A percentile compares a stretch with the other conserved stretches of the same genome.
These are phyloP conservation scores for Kodamaea leandrae DNA, from an alignment of 805 yeast genomes.

Conservation along the genomic window DNA sequence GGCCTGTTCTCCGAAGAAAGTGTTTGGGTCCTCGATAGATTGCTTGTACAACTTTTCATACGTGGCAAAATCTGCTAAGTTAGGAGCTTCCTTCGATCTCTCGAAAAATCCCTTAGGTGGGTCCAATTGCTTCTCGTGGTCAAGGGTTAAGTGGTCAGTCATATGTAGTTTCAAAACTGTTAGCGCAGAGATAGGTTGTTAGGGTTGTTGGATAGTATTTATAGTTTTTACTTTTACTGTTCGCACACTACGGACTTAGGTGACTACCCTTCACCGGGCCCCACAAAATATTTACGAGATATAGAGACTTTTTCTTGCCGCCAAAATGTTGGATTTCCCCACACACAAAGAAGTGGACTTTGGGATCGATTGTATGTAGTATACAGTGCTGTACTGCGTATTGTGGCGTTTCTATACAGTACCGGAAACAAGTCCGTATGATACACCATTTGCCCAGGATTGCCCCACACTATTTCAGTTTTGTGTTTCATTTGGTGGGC, in stretches of 20 bases:
- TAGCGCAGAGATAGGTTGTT: not conserved
- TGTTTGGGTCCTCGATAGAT: constrained; percentile 53
- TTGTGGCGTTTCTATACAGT: not conserved
- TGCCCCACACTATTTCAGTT: not conserved
- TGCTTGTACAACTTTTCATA: constrained; percentile 52
- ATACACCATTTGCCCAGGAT: not conserved
- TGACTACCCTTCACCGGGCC: not conserved
- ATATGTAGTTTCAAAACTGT: not conserved
- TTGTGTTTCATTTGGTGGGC: not conserved
- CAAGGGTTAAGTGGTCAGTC: constrained; percentile 28
- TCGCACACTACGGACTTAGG: not conserved
- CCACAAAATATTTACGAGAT: constrained; percentile 3
- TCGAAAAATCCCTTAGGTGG: constrained; percentile 42
- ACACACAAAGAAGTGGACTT: not conserved
- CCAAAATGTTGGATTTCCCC: constrained; percentile 4
- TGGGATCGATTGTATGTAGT: not conserved
- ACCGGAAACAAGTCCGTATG: not conserved
- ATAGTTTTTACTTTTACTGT: not conserved
- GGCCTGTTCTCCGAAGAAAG: constrained; percentile 56
- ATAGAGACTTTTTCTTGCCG: not conserved
- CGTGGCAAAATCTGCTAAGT: constrained; percentile 47
- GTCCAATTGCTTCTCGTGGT: constrained; percentile 28
- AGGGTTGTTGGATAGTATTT: not conserved
- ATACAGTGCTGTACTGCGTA: not conserved
- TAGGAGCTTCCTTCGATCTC: constrained; percentile 44